Evolutionary conservation across 768 basidiomycete genomes (phyloP).

Genomic region (Suillus tomentosus): DNA sequence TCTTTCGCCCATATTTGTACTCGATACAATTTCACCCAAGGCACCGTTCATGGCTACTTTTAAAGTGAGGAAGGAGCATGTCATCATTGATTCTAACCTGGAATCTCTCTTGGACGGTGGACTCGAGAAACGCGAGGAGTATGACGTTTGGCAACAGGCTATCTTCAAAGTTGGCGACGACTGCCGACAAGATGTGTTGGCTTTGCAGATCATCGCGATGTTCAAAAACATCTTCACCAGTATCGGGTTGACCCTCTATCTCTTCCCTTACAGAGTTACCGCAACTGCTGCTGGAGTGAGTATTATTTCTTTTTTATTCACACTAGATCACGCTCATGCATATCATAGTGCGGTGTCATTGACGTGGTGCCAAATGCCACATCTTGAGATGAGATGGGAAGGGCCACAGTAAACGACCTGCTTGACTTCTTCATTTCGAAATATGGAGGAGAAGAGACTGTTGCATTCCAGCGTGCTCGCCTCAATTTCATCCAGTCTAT

Average conservation of each 20-base stretch:
- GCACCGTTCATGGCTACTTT: conserved; percentile 99
- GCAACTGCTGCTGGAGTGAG: conserved; percentile 94
- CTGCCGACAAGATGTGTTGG: conserved; percentile 97
- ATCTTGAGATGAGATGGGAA: conserved; percentile 98
- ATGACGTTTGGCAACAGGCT: conserved; percentile 95
- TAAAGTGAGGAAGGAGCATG: conserved; percentile 88
- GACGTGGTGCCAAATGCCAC: conserved; percentile 98
- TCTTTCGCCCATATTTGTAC: neutral
- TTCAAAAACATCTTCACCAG: conserved; percentile 97
- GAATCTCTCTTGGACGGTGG: conserved; percentile 72
- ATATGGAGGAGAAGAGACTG: conserved; percentile 88
- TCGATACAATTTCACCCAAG: conserved; percentile 42
- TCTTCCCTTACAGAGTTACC: conserved; percentile 95
- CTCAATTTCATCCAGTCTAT: conserved; percentile 98
- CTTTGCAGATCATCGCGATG: conserved; percentile 97
- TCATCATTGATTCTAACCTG: conserved; percentile 67
- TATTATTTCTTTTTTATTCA: conserved; percentile 18
- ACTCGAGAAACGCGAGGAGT: conserved; percentile 58
- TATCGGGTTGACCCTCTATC: conserved; percentile 86
- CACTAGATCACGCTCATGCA: neutral
- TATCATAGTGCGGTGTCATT: conserved; percentile 89
- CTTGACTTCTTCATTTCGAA: conserved; percentile 92
- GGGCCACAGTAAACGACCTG: conserved; percentile 96
- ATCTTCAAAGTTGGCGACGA: conserved; percentile 99
- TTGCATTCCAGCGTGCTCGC: conserved; percentile 89